Evolutionary conservation across 2,329 filamentous ascomycete genomes (phyloP), one percentile per base, ranked within the genome.

Genomic region (Pestalotiopsis sp.): DNA sequence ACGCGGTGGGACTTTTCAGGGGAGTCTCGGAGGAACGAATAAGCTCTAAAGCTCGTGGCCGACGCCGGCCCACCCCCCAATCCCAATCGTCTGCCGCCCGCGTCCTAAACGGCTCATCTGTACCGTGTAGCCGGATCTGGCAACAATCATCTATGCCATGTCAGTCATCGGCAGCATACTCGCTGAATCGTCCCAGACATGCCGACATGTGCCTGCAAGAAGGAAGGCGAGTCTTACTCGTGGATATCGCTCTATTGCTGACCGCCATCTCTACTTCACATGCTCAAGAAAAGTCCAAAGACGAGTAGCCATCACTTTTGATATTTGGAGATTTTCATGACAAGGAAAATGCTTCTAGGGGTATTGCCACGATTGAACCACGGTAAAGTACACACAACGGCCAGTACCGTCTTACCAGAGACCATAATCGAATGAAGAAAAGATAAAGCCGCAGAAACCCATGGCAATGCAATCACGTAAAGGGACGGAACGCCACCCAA

Each of bases 401-500:
- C 45, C 45, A 23, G 36, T 39, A 39, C 25, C 27, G 12, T 62
- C 59, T 36, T 36, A 12, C 27, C 23, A 59, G 27, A 6, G 59
- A 39, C 59, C 59, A 62, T 12, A 39, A 39, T 39, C 13, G 31
- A 62, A 62, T 9, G 7, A 36, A 36, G 31, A 62, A 62, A 13
- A 62, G 39, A 23, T 52, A n/a, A 36, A 23, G 17, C 17, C 17
- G 45, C 17, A 12, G 39, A 52, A 63, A 64, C 13, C 17, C 61
- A 52, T 64, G 41, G 27, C 49, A 27, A 52, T 49, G 61, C 61
- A 62, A 36, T 12, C 45, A 36, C 27, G 59, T 62, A 38, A 39
- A 62, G n/a, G 59, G 25, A 64, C n/a, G 17, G 13, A 45, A 64
- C 61, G 61, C 61, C 61, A 64, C 27, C 27, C 59, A 62, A 62